Conservation (phyloP, 306 rosid genomes). For the Pachyrhizus erosus region DNA sequence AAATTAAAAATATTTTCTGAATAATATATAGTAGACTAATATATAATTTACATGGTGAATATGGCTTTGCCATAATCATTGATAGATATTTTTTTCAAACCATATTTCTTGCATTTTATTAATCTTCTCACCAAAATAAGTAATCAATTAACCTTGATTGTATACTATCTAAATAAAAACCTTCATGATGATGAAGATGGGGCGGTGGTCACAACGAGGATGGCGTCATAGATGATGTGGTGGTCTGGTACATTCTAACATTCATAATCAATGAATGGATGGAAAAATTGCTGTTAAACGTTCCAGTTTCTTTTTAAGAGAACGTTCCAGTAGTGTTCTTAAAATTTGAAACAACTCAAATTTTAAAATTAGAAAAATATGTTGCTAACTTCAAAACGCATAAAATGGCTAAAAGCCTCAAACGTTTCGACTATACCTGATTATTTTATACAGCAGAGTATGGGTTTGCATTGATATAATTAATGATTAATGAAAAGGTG, state of each 20-base stretch:
- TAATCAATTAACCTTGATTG: background rate
- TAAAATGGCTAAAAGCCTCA: constrained; percentile 1
- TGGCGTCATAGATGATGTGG: background rate
- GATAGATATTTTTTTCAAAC: background rate
- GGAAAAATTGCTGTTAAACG: background rate
- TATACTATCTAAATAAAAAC: background rate
- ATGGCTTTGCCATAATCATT: background rate
- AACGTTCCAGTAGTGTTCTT: background rate
- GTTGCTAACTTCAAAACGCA: background rate
- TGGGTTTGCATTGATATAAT: background rate
- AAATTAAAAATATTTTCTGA: no score
- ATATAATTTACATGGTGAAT: background rate
- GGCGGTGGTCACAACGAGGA: background rate
- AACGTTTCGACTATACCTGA: background rate
- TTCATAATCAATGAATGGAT: background rate
- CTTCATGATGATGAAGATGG: background rate
- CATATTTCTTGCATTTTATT: background rate
- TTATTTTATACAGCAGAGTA: background rate
- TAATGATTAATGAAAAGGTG: background rate
- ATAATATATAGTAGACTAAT: no score
- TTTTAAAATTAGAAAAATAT: background rate
- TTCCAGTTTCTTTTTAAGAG: background rate
- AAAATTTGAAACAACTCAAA: background rate
- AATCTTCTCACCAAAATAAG: background rate
- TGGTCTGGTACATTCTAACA: background rate